A percentile compares a stretch with the other conserved stretches of the same genome.
Conservation (phyloP, 495 filamentous ascomycete genomes). For the Penicillium lagena region DNA sequence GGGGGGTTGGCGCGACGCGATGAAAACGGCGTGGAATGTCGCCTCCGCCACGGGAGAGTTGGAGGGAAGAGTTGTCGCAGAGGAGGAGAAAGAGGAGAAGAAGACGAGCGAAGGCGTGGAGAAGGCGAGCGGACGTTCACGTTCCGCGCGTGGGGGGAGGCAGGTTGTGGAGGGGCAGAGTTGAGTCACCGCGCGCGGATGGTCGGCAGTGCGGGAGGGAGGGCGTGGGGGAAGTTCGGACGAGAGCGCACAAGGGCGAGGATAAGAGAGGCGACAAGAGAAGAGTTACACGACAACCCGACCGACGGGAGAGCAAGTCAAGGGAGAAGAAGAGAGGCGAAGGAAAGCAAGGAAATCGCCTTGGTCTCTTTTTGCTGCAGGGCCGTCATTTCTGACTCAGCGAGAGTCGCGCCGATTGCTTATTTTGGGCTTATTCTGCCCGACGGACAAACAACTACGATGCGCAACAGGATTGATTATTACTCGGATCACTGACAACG, state of each 20-base stretch:
- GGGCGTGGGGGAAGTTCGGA: too few relatives aligned
- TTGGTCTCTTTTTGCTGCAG: too few relatives aligned
- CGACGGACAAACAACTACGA: neutral
- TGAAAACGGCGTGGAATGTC: slow-evolving; percentile 18
- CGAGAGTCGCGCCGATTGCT: neutral
- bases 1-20: slow-evolving; percentile 12
- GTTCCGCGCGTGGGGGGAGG: slow-evolving; percentile 3
- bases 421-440: neutral
- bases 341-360: too few relatives aligned
- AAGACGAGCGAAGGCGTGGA: slow-evolving; percentile 1
- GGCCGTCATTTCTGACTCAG: neutral
- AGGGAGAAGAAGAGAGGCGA: too few relatives aligned
- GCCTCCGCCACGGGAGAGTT: too few relatives aligned
- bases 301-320: too few relatives aligned
- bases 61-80: neutral
- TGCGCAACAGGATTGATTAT: too few relatives aligned
- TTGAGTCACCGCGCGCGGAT: slow-evolving; percentile 17
- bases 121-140: slow-evolving; percentile 6
- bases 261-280: too few relatives aligned
- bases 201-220: too few relatives aligned
- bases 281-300: too few relatives aligned
- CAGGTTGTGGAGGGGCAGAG: slow-evolving; percentile 14
- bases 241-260: too few relatives aligned
- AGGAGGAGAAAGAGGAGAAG: neutral
- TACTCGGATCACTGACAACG: too few relatives aligned